Evolutionary conservation across 306 rosid genomes (phyloP).

Genomic region (Chamaecrista fasciculata): DNA sequence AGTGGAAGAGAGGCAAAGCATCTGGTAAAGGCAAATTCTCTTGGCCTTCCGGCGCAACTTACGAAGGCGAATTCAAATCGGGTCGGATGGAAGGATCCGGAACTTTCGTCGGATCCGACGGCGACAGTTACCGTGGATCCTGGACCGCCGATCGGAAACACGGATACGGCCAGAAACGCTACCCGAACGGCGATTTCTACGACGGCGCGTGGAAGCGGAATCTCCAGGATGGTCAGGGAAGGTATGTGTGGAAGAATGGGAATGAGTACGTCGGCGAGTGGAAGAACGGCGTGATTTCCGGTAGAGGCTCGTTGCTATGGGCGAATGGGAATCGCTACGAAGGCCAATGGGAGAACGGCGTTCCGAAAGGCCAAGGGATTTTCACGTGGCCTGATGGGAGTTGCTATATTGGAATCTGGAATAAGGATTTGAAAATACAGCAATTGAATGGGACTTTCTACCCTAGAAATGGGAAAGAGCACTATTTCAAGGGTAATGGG

Average conservation of each 20-base stretch:
- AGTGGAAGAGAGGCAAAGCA: conserved; percentile 88
- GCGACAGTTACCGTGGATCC: conserved; percentile 70
- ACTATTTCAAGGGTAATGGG: conserved; percentile 29
- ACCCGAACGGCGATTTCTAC: conserved; percentile 77
- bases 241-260: conserved; percentile 88
- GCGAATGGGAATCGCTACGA: conserved; percentile 79
- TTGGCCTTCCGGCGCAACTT: conserved; percentile 94
- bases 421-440: conserved; percentile 59
- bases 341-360: conserved; percentile 89
- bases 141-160: conserved; percentile 81
- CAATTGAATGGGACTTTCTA: conserved; percentile 57
- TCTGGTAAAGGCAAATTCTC: conserved; percentile 88
- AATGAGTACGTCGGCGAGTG: conserved; percentile 84
- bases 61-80: conserved; percentile 87
- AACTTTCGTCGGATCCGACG: conserved; percentile 76
- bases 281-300: conserved; percentile 77
- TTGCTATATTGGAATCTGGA: conserved; percentile 72
- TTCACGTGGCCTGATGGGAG: conserved; percentile 85
- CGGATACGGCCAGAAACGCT: conserved; percentile 72
- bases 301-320: conserved; percentile 74
- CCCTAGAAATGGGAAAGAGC: conserved; percentile 49
- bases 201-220: conserved; percentile 83
- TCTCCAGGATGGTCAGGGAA: conserved; percentile 76
- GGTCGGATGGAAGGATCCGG: conserved; percentile 95
- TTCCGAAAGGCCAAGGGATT: conserved; percentile 75